Conservation (phyloP, 192 early-diverging fungal species). For the Lobosporangium transversale region DNA sequence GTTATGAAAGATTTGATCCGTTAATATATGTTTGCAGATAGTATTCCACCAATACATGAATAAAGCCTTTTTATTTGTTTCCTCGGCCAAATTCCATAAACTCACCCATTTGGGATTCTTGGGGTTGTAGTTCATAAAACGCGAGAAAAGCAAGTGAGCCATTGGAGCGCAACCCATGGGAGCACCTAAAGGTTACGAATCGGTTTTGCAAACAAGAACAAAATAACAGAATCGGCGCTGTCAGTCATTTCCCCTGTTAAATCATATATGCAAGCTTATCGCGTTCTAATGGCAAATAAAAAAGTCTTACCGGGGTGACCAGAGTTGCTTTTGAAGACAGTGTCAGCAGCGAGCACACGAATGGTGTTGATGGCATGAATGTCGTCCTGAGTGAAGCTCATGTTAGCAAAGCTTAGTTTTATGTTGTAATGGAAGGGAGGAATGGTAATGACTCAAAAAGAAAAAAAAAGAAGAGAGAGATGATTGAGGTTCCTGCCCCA, state of each 20-base stretch:
- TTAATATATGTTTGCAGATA: no score
- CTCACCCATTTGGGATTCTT: conserved; percentile 89
- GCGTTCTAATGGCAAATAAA: background rate
- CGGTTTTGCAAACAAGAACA: no score
- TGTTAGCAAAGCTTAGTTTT: conserved; percentile 1
- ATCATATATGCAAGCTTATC: no score
- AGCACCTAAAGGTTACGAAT: conserved; percentile 64
- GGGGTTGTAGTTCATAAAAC: conserved; percentile 86
- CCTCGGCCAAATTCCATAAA: background rate
- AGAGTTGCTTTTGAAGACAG: conserved; percentile 90
- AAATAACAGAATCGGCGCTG: no score
- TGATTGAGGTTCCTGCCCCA: no score
- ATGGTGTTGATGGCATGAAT: conserved; percentile 85
- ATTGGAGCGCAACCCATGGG: conserved; percentile 99
- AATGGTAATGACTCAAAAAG: background rate
- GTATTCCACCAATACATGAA: no score
- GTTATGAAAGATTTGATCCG: no score
- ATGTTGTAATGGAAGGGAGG: background rate
- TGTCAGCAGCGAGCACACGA: conserved; percentile 88
- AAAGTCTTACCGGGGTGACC: conserved; percentile 86
- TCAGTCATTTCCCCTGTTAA: no score
- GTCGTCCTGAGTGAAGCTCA: conserved; percentile 50
- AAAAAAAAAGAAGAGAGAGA: no score
- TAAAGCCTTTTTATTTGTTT: background rate
- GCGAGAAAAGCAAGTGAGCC: conserved; percentile 89